phyloP scores from a whole-genome alignment of 108 stramenopile species.

The Asterionellopsis glacialis region DNA sequence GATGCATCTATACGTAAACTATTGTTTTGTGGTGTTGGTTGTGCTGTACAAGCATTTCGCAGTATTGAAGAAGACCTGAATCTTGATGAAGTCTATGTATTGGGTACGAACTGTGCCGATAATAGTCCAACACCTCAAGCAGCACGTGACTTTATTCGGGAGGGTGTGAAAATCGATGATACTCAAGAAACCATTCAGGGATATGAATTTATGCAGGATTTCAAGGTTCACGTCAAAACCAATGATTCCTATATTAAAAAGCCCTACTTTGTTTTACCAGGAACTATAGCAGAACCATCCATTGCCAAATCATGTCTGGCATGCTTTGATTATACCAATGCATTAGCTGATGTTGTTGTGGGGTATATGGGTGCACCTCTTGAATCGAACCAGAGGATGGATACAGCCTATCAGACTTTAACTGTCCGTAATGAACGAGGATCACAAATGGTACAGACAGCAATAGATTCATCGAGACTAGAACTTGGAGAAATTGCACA shows the following conservation, averaged over 20 bases:
- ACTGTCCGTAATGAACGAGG: slow-evolving; percentile 70
- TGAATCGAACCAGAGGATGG: slow-evolving; percentile 38
- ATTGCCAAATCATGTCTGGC: slow-evolving; percentile 74
- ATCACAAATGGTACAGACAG: slow-evolving; percentile 54
- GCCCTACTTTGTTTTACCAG: slow-evolving; percentile 78
- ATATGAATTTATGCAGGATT: slow-evolving; percentile 88
- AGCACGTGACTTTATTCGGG: slow-evolving; percentile 55
- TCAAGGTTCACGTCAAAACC: slow-evolving; percentile 73
- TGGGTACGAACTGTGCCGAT: slow-evolving; percentile 82
- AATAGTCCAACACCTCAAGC: slow-evolving; percentile 75
- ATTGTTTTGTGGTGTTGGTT: slow-evolving; percentile 80
- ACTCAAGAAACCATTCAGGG: slow-evolving; percentile 19
- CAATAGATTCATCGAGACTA: slow-evolving; percentile 38
- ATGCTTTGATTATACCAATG: slow-evolving; percentile 85
- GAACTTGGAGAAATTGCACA: slow-evolving; percentile 33
- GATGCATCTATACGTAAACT: slow-evolving; percentile 55
- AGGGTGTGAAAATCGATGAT: slow-evolving; percentile 28
- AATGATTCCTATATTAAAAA: slow-evolving; percentile 50
- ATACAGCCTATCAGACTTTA: slow-evolving; percentile 60
- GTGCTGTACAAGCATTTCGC: slow-evolving; percentile 75
- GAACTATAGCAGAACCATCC: slow-evolving; percentile 65
- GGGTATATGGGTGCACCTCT: slow-evolving; percentile 84
- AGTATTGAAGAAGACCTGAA: slow-evolving; percentile 54
- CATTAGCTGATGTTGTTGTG: slow-evolving; percentile 78
- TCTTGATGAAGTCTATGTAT: slow-evolving; percentile 66